These are phyloP conservation scores for Conidiobolus incongruus DNA, from an alignment of 371 early-diverging fungal genomes.

Conservation along the genomic window DNA sequence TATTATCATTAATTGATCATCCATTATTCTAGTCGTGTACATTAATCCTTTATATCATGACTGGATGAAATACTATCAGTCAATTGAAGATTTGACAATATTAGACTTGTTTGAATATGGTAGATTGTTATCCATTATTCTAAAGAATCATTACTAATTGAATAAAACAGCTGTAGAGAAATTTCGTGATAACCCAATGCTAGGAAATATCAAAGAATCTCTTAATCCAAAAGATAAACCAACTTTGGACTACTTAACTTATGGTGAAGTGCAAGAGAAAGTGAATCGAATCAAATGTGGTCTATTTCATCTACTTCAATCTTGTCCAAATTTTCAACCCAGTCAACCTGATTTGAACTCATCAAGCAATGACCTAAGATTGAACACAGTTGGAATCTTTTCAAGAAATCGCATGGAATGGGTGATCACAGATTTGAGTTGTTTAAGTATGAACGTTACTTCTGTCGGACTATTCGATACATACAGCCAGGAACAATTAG, in stretches of 20 bases:
- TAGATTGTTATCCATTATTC: no score
- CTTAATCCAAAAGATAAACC: not conserved
- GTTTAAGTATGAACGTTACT: conserved; percentile 16
- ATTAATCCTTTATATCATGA: no score
- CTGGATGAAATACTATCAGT: no score
- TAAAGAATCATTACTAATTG: no score
- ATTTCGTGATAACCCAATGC: not conserved
- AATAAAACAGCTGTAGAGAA: not conserved
- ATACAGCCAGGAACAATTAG: conserved; percentile 44
- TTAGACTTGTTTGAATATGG: no score
- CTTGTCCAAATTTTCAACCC: no score
- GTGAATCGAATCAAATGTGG: not conserved
- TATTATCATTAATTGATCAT: no score
- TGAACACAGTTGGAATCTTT: conserved; percentile 32
- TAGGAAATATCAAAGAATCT: not conserved
- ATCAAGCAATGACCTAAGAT: not conserved
- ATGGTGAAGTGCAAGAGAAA: not conserved
- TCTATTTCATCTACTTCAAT: not conserved
- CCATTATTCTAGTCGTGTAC: no score
- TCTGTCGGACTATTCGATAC: conserved; percentile 79
- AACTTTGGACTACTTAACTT: not conserved
- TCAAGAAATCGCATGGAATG: conserved; percentile 82
- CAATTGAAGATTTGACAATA: no score
- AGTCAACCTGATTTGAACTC: no score
- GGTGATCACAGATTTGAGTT: conserved; percentile 42